Conservation (phyloP, 257 asterid genomes). For the Perilla frutescens region DNA sequence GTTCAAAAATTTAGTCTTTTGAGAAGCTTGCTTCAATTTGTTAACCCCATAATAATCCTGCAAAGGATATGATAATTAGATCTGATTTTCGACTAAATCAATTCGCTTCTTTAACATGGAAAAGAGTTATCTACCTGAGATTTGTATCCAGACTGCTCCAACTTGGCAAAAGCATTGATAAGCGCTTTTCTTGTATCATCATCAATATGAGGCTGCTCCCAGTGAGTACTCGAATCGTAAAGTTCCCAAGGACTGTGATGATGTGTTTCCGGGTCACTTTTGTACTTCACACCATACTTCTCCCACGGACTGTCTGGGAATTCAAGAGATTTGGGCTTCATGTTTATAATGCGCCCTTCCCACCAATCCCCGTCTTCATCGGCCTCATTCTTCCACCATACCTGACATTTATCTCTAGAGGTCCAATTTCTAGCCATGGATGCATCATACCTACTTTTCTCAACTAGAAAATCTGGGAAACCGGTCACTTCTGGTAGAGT, state of each 20-base stretch:
- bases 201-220: constrained; percentile 80
- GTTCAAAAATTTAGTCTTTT: constrained; percentile 71
- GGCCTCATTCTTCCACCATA: constrained; percentile 95
- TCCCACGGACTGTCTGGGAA: constrained; percentile 99
- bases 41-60: constrained; percentile 85
- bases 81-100: constrained; percentile 22
- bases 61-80: constrained; percentile 39
- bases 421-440: constrained; percentile 86
- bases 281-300: constrained; percentile 78
- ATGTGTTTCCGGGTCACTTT: constrained; percentile 82
- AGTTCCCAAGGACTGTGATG: constrained; percentile 99
- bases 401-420: constrained; percentile 77
- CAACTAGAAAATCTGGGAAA: constrained; percentile 96
- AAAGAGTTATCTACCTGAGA: constrained; percentile 52
- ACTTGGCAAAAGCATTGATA: constrained; percentile 56
- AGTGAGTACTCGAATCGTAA: constrained; percentile 57
- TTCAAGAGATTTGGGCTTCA: constrained; percentile 72
- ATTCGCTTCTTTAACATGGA: background rate
- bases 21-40: constrained; percentile 75
- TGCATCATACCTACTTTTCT: constrained; percentile 81
- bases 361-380: constrained; percentile 92
- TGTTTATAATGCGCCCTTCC: constrained; percentile 82
- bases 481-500: constrained; percentile 84
- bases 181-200: constrained; percentile 61
- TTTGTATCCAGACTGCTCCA: constrained; percentile 70